Evolutionary conservation across 192 early-diverging fungal species (phyloP), one percentile per base, ranked within the genome.

Genomic region (Gonapodya prolifera): DNA sequence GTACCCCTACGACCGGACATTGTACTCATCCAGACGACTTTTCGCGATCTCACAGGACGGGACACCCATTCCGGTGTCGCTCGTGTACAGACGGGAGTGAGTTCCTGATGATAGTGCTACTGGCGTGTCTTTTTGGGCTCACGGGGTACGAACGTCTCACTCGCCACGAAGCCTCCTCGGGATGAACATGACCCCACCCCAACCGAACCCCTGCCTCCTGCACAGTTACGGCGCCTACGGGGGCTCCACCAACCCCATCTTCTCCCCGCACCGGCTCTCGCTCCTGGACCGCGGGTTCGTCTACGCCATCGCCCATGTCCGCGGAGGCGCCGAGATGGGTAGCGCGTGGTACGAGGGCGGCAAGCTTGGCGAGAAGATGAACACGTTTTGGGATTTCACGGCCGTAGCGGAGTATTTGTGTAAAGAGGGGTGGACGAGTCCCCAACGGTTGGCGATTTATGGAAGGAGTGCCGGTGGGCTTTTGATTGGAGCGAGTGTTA

Each of bases 211-310:
- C 0, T 77, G 81, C 13, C 77, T 95, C 69, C 81, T 94, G 77
- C 89, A 92, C 16, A 88, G 89, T 0, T 95, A 95, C 75, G 94
- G 92, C 23, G 92, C 94, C 30, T 95, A 95, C 79, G 94, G 94
- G 17, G 84, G 87, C 0, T 86, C 90, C 0, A 86, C 91, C 1
- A 92, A 93, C 70, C 87, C 90, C 2, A 92, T 92, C 77, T 94
- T 95, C 70, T 85, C 90, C 30, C 80, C 92, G 23, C 89, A 92
- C 69, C 84, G 91, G 36, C 87, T 95, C 31, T 89, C 94, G 35
- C 81, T 95, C 1, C 77, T 95, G 69, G 91, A 91, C 45, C 84
- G 94, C 36, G 92, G 92, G 0, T 95, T 93, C 91, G 82, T 91
- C 17, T 91, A 91, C 80, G 93, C 91, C 0, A 79, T 95, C 74